Evolutionary conservation across 495 filamentous ascomycete species (phyloP).

Genomic region (Diplogelasinospora grovesii): DNA sequence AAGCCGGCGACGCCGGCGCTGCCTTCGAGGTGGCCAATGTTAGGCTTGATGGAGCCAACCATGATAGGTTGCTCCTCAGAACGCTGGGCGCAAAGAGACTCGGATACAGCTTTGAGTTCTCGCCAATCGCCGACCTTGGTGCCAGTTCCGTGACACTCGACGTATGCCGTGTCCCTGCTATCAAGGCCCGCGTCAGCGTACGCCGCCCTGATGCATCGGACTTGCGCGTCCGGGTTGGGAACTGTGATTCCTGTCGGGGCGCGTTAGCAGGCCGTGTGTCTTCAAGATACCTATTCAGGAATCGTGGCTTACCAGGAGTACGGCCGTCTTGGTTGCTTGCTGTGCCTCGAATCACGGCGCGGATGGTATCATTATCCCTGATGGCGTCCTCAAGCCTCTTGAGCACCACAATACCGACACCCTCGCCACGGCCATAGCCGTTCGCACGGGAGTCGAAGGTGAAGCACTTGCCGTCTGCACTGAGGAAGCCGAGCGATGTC

Average conservation of each 20-base stretch:
- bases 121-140: constrained; percentile 10
- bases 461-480: constrained; percentile 38
- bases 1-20: constrained; percentile 44
- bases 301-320: constrained; percentile 22
- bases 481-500: constrained; percentile 28
- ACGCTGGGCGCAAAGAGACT: constrained; percentile 25
- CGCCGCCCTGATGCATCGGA: constrained; percentile 37
- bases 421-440: constrained; percentile 59
- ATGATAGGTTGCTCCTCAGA: constrained; percentile 29
- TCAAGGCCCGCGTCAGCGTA: constrained; percentile 43
- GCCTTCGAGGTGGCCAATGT: constrained; percentile 51
- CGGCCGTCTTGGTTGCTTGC: constrained; percentile 50
- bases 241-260: constrained; percentile 47
- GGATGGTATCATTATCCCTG: constrained; percentile 43
- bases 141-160: constrained; percentile 36
- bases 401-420: constrained; percentile 43
- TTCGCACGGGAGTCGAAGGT: constrained; percentile 53
- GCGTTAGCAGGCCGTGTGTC: too few species aligned
- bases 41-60: constrained; percentile 50
- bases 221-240: constrained; percentile 46
- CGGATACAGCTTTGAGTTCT: constrained; percentile 37
- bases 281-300: constrained; percentile 11
- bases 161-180: constrained; percentile 35
- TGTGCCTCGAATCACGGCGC: constrained; percentile 50
- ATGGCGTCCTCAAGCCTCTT: constrained; percentile 48